Evolutionary conservation across 371 early-diverging fungal species (phyloP).

Genomic region (Astathelohania contejeani): DNA sequence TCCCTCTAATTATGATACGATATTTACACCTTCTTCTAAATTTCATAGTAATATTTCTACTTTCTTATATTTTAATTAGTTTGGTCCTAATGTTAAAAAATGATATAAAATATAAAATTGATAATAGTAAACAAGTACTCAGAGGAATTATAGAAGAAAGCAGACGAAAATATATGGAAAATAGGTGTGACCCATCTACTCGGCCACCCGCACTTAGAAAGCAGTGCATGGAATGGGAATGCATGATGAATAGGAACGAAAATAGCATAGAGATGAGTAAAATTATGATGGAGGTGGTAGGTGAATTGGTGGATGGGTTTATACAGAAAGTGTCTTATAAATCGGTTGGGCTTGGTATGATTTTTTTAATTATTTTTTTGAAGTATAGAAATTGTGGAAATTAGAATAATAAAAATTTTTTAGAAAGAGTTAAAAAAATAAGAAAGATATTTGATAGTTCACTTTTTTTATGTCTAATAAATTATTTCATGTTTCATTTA

Average conservation of each 20-base stretch:
- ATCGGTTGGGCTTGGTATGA: constrained; percentile 5
- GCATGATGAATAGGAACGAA: constrained; percentile 57
- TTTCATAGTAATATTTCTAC: not conserved
- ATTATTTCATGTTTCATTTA: too few relatives aligned
- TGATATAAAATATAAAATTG: not conserved
- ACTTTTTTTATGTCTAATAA: too few relatives aligned
- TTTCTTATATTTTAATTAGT: not conserved
- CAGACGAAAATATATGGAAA: constrained; percentile 57
- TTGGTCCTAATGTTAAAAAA: not conserved
- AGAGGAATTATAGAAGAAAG: constrained; percentile 54
- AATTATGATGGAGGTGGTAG: constrained; percentile 42
- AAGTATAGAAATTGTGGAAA: constrained; percentile 21
- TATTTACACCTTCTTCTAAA: not conserved
- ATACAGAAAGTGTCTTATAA: constrained; percentile 33
- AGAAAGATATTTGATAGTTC: too few relatives aligned
- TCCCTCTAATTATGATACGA: not conserved
- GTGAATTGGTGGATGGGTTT: constrained; percentile 46
- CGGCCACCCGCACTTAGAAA: constrained; percentile 63
- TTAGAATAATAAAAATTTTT: too few relatives aligned
- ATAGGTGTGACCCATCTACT: constrained; percentile 58
- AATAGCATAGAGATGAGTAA: constrained; percentile 38
- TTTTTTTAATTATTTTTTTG: constrained; percentile 33
- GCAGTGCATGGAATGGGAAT: constrained; percentile 61
- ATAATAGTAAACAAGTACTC: not conserved
- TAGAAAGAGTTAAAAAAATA: too few relatives aligned